Percentiles rank a stretch among this genome's conserved stretches.
These are phyloP conservation scores for Narthecium ossifragum DNA, from an alignment of 106 monocot species.

Conservation along the genomic window DNA sequence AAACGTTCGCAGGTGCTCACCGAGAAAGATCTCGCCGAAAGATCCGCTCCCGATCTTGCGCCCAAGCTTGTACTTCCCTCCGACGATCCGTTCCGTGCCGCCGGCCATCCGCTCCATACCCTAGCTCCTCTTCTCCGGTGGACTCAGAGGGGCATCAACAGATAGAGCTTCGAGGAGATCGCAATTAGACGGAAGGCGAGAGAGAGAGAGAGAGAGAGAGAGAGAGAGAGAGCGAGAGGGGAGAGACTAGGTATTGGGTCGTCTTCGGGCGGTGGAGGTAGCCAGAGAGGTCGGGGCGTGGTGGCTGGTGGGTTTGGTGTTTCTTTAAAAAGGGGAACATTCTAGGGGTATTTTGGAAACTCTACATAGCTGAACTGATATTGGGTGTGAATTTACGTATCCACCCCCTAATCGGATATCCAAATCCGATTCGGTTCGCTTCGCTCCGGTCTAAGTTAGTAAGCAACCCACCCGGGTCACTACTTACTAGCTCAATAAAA, in stretches of 20 bases:
- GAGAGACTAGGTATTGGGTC: not conserved
- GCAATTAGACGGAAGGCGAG: not conserved
- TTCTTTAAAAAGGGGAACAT: too few species aligned
- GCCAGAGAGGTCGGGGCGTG: too few species aligned
- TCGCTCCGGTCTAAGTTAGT: too few species aligned
- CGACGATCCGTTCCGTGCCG: slow-evolving; percentile 77
- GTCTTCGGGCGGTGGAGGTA: not conserved
- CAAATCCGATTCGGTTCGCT: too few species aligned
- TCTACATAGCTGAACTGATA: too few species aligned
- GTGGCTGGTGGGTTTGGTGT: too few species aligned
- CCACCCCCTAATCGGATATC: too few species aligned
- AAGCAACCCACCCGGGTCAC: too few species aligned
- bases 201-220: not conserved
- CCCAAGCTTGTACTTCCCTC: slow-evolving; percentile 84
- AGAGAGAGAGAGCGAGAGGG: not conserved
- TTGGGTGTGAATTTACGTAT: too few species aligned
- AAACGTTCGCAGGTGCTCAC: too few species aligned
- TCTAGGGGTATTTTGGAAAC: too few species aligned
- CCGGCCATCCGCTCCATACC: slow-evolving; percentile 76
- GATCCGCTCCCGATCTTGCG: slow-evolving; percentile 94
- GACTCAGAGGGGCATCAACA: not conserved
- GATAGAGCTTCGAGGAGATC: not conserved
- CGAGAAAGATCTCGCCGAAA: slow-evolving; percentile 90
- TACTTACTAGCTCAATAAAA: too few species aligned
- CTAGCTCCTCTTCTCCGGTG: not conserved